Evolutionary conservation across 2,329 filamentous ascomycete genomes (phyloP).

Genomic region (Chrysoporthe puriensis): DNA sequence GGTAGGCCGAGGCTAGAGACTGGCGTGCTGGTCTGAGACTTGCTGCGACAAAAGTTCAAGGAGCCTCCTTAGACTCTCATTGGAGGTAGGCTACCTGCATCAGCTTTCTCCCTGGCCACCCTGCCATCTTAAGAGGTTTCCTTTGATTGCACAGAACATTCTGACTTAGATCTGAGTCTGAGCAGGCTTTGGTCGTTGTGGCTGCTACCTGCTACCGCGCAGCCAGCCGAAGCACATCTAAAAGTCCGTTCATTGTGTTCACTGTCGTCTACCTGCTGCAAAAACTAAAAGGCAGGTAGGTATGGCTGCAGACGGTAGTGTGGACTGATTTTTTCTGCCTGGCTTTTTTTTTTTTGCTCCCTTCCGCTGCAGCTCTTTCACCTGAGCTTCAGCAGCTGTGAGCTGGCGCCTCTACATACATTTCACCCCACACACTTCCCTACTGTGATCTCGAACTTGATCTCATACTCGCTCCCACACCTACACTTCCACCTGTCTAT

Average conservation of each 20-base stretch:
- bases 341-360: too few species aligned
- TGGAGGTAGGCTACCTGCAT: conserved; percentile 2
- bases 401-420: not conserved
- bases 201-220: not conserved
- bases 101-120: too few species aligned
- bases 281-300: not conserved
- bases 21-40: not conserved
- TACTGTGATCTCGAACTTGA: not conserved
- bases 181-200: not conserved
- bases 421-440: not conserved
- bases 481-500: not conserved
- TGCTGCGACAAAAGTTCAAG: not conserved
- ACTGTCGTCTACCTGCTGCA: not conserved
- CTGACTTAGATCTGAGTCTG: not conserved
- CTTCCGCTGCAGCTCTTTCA: not conserved
- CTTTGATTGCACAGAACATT: not conserved
- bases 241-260: not conserved
- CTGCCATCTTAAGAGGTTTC: not conserved
- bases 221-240: not conserved
- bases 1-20: not conserved
- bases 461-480: not conserved
- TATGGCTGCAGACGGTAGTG: not conserved
- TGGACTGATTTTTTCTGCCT: too few species aligned
- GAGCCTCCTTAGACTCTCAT: not conserved
- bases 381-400: not conserved